phyloP scores from a whole-genome alignment of 805 yeast species.

The Barnettozyma pratensis region DNA sequence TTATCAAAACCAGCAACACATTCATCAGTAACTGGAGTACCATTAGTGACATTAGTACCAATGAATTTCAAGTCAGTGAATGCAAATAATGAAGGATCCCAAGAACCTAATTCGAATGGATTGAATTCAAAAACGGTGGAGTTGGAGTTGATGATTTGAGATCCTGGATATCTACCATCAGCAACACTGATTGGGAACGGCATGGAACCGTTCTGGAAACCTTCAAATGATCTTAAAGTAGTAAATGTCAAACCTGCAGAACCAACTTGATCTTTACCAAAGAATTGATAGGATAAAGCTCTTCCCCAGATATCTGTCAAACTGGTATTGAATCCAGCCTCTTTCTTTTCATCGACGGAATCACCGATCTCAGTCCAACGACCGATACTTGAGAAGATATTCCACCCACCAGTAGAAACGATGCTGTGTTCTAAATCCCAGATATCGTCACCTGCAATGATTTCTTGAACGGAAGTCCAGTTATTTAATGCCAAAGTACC shows the following conservation, averaged over 20 bases:
- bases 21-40: conserved; percentile 40
- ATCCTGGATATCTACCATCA: conserved; percentile 59
- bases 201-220: conserved; percentile 56
- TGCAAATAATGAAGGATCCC: conserved; percentile 70
- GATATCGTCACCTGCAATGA: conserved; percentile 42
- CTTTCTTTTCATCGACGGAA: conserved; percentile 45
- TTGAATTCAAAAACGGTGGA: conserved; percentile 61
- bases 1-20: conserved; percentile 76
- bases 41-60: conserved; percentile 62
- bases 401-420: conserved; percentile 55
- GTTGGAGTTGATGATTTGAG: conserved; percentile 49
- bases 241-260: conserved; percentile 59
- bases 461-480: conserved; percentile 65
- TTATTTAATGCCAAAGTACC: conserved; percentile 64
- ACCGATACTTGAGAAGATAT: conserved; percentile 44
- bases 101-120: conserved; percentile 79
- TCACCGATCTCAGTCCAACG: conserved; percentile 50
- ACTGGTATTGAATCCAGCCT: conserved; percentile 62
- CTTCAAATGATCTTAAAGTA: conserved; percentile 53
- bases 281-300: conserved; percentile 66
- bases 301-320: conserved; percentile 80
- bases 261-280: conserved; percentile 53
- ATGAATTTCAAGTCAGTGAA: conserved; percentile 65
- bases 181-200: conserved; percentile 68
- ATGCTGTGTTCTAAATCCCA: conserved; percentile 69